A percentile compares a stretch with the other conserved stretches of the same genome.
Evolutionary conservation across 129 eudicot species (phyloP).

Genomic region (Flaveria ramosissima): DNA sequence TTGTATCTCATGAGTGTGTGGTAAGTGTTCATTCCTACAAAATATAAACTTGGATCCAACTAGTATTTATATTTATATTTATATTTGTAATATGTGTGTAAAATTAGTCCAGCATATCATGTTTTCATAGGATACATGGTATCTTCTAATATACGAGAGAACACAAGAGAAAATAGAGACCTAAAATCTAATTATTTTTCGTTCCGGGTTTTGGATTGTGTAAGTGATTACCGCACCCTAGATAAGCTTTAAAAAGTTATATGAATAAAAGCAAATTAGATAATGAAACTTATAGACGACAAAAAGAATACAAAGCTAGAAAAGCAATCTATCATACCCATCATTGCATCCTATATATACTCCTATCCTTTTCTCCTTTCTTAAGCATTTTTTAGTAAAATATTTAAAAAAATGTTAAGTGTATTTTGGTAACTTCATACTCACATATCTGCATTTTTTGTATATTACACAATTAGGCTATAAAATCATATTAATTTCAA

Average conservation of each 20-base stretch:
- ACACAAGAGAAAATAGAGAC: no score
- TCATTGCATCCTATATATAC: not conserved
- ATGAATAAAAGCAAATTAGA: not conserved
- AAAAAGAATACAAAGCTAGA: not conserved
- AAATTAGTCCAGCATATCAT: no score
- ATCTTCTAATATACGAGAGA: no score
- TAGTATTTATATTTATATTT: no score
- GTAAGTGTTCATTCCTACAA: no score
- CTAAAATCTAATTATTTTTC: no score
- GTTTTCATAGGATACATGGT: no score
- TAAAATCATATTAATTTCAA: not conserved
- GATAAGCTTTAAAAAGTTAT: not conserved
- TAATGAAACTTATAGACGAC: not conserved
- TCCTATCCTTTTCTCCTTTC: not conserved
- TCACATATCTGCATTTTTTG: not conserved
- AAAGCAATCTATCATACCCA: constrained; percentile 11
- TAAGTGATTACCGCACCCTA: no score
- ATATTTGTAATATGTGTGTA: no score
- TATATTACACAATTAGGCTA: not conserved
- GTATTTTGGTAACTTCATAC: not conserved
- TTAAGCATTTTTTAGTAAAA: not conserved
- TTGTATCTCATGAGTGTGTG: no score
- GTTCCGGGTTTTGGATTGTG: no score
- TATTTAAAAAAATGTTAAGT: not conserved
- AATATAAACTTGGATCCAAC: no score